Evolutionary conservation across 768 basidiomycete genomes (phyloP).

Genomic region (Tylopilus sp.): DNA sequence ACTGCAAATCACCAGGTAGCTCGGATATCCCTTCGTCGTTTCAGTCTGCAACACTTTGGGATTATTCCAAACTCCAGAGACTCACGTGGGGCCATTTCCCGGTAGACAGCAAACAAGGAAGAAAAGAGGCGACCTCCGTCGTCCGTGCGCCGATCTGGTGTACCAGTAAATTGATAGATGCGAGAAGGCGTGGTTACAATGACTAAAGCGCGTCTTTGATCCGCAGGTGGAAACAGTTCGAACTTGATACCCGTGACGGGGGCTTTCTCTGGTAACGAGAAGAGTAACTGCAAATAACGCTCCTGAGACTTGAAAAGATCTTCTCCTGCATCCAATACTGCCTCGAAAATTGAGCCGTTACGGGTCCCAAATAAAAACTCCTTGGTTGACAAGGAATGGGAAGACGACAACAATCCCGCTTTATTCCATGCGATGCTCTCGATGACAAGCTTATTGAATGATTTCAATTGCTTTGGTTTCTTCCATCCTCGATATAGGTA

Average conservation of each 20-base stretch:
- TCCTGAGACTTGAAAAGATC: slow-evolving; percentile 91
- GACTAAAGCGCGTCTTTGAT: slow-evolving; percentile 63
- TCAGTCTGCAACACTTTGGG: slow-evolving; percentile 17
- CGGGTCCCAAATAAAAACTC: slow-evolving; percentile 86
- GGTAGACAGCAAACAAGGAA: slow-evolving; percentile 66
- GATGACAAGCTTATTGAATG: slow-evolving; percentile 77
- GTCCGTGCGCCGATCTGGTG: slow-evolving; percentile 62
- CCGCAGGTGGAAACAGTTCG: slow-evolving; percentile 66
- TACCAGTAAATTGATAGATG: slow-evolving; percentile 86
- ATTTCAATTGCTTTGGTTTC: slow-evolving; percentile 75
- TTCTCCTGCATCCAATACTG: slow-evolving; percentile 85
- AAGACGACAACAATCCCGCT: slow-evolving; percentile 55
- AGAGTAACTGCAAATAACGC: slow-evolving; percentile 70
- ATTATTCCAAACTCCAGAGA: slow-evolving; percentile 12
- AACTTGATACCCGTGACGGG: slow-evolving; percentile 84
- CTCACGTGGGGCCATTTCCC: slow-evolving; percentile 79
- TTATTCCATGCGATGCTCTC: slow-evolving; percentile 93
- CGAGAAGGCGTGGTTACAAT: slow-evolving; percentile 82
- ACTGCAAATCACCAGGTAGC: slow-evolving; percentile 71
- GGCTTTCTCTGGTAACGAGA: slow-evolving; percentile 74
- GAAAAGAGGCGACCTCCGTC: slow-evolving; percentile 77
- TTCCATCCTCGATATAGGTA: slow-evolving; percentile 81
- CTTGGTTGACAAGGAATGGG: slow-evolving; percentile 69
- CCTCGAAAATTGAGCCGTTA: slow-evolving; percentile 85
- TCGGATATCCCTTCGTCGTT: slow-evolving; percentile 75